Base-by-base conservation (phyloP, 257 asterid genomes). In the Nicotiana benthamiana region DNA sequence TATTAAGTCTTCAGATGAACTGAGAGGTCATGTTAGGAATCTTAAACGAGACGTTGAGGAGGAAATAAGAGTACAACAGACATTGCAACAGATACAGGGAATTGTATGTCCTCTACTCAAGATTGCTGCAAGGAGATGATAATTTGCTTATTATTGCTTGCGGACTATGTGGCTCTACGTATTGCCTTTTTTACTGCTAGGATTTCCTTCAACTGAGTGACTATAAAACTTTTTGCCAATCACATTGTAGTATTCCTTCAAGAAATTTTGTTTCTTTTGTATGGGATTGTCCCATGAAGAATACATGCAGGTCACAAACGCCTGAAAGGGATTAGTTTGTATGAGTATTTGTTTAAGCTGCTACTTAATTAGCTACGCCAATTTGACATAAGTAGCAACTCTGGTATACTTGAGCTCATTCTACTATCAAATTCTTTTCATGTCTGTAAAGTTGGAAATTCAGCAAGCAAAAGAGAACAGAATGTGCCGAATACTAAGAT, bases 61-160 rank as follows among this genome's bases (percentile, higher is more conserved):
- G 85, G 99, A 95, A 90, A 84, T 92, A 56, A 89, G 97, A 81
- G 85, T 88, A 84, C 98, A 93, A 61, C 87, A 87, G 53, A 88
- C 94, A 46, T 84, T 95, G 91, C 92, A 85, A 26, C 97, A 95
- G 84, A 86, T 95, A 81, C 97, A 91, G 84, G 99, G 98, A 20
- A 92, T 93, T 8, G 85, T 95, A 68, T 87, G 93, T 27, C 99
- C 99, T 0, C 81, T 95, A 85, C 82, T 95, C 79, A 93, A 88
- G 87, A 92, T 91, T 87, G 93, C 95, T 79, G 93, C 94, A 24
- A 89, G 89, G 85, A 84, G 93, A 79, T 95, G 87, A 89, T 77
- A 11, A 66, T 53, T 40, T 52, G 6, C 26, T 46, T 80, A n/a
- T 76, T 26, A 7, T 30, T 54, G 28, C 60, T 46, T 51, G 48